Base-by-base conservation (phyloP, 1,284 basidiomycete species). In the Abortiporus biennis region DNA sequence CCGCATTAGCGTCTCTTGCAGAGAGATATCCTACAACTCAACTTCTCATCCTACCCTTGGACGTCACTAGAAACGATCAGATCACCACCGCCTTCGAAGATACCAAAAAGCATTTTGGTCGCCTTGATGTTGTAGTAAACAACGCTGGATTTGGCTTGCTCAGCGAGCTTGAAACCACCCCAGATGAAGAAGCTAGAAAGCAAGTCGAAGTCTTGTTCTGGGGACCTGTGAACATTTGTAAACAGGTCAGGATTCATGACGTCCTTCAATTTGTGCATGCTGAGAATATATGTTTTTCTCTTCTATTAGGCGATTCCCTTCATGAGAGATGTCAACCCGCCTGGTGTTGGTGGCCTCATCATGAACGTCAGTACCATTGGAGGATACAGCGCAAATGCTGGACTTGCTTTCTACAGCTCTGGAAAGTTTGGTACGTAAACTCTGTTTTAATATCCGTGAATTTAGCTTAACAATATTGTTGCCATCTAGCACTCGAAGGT, bases 41-140 rank as follows among this genome's bases (percentile, higher is more conserved):
- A 30, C 44, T 53, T 2, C 48, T 53, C 20, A 40, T 53, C 17
- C 23, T 51, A 12, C 38, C n/a, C 6, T 39, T 61, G 8, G 60
- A 61, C 44, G 60, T 69, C 5, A 55, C 59, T 3, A 49, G 52
- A 15, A 37, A 44, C 13, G 43, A 47, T 1, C 49, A 61, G 22
- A 58, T 69, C 47, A 47, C 48, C 12, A 36, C 38, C 3, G 65
- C 64, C 5, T 65, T 70, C 47, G 47, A 54, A 22, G 40, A 36
- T 6, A 55, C 57, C 11, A 40, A 59, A 25, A 42, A 52, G n/a
- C 50, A 54, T 19, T 67, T 67, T 47, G 62, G 61, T n/a, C 50
- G 63, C 2, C 48, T 69, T 15, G 66, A 68, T 44, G 58, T 69
- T 3, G 62, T 69, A 2, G 57, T 64, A 9, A 67, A 67, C 48